Percentiles rank a stretch among this genome's conserved stretches.
phyloP scores from a whole-genome alignment of 2,329 filamentous ascomycete genomes.

The Spiromastix sp. region DNA sequence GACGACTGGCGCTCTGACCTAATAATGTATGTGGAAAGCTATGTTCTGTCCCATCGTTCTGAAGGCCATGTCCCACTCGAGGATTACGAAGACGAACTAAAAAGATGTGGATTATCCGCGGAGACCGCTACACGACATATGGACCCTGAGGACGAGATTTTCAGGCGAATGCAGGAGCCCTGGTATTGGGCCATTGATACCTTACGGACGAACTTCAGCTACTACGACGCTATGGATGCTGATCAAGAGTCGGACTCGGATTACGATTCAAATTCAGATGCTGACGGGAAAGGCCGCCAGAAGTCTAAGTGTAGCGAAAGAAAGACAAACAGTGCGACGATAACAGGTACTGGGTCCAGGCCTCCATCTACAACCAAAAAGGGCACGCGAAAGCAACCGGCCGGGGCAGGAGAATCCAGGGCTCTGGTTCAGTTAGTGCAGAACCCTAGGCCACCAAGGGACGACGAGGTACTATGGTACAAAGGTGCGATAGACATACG shows the following conservation, averaged over 20 bases:
- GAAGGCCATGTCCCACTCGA: neutral
- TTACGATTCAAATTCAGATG: neutral
- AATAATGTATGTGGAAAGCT: neutral
- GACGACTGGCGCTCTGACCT: neutral
- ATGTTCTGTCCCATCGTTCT: neutral
- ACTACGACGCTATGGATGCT: neutral
- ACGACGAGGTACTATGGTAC: neutral
- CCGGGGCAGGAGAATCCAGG: too few relatives aligned
- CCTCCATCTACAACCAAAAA: too few relatives aligned
- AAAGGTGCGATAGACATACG: neutral
- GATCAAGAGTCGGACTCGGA: neutral
- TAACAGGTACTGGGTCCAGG: too few relatives aligned
- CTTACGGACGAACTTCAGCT: neutral
- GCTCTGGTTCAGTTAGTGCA: neutral
- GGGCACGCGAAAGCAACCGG: too few relatives aligned
- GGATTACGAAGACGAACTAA: neutral
- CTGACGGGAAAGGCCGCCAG: neutral
- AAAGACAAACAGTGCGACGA: too few relatives aligned
- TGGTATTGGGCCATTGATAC: neutral
- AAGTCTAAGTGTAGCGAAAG: too few relatives aligned
- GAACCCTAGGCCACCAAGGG: neutral
- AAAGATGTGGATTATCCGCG: neutral
- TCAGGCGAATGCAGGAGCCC: neutral
- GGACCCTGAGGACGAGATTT: neutral
- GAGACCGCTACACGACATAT: neutral